Evolutionary conservation across 2,329 filamentous ascomycete genomes (phyloP).

Genomic region (Zymoseptoria brevis): DNA sequence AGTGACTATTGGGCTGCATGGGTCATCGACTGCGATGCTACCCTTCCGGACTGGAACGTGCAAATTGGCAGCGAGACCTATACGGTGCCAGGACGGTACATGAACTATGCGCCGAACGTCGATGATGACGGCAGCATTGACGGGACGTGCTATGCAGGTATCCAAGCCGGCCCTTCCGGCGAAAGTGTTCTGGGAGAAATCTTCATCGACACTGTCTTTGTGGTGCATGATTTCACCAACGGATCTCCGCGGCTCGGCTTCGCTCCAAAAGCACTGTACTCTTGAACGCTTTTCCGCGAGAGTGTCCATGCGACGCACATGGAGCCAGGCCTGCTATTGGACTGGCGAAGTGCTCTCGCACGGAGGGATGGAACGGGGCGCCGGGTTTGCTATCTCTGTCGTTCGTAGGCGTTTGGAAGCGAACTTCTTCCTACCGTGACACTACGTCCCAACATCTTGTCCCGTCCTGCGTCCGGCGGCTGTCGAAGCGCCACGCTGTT

Average conservation of each 20-base stretch:
- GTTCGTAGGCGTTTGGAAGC: not conserved
- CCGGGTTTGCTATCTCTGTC: not conserved
- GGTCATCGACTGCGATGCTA: conserved; percentile 37
- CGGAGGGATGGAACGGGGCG: not conserved
- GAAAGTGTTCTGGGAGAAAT: conserved; percentile 58
- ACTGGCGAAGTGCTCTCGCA: not conserved
- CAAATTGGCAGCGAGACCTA: conserved; percentile 47
- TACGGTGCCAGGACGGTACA: conserved; percentile 30
- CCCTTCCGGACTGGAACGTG: conserved; percentile 41
- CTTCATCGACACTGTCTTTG: conserved; percentile 53
- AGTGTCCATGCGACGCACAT: not conserved
- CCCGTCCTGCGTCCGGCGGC: not conserved
- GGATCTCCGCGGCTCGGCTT: not conserved
- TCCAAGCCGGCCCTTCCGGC: conserved; percentile 46
- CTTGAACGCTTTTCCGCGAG: not conserved
- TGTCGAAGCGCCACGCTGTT: not conserved
- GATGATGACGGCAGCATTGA: conserved; percentile 13
- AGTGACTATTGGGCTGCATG: conserved; percentile 34
- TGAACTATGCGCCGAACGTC: conserved; percentile 43
- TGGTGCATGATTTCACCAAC: not conserved
- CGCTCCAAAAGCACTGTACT: not conserved
- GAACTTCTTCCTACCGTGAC: not conserved
- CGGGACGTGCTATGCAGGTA: conserved; percentile 58
- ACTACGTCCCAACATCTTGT: not conserved
- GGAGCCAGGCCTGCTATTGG: not conserved